Evolutionary conservation across 352 stramenopile species (phyloP).

Genomic region (Globisporangium viniferum): DNA sequence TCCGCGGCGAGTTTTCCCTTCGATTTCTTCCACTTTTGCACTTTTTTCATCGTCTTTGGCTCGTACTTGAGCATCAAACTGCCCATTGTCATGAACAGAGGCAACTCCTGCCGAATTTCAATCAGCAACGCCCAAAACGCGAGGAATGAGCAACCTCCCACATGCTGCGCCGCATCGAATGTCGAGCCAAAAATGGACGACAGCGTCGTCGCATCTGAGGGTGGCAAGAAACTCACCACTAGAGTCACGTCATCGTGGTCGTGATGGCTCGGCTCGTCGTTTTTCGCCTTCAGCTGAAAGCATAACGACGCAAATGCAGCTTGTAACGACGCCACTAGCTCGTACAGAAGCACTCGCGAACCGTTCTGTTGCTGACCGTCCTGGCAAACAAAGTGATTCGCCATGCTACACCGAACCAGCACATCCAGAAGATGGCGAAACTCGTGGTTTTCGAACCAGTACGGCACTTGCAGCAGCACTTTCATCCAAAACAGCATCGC

Average conservation of each 20-base stretch:
- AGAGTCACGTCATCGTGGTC: conserved; percentile 31
- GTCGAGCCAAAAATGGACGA: conserved; percentile 65
- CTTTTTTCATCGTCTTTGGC: conserved; percentile 71
- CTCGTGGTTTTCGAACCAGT: conserved; percentile 73
- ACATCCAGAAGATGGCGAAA: conserved; percentile 68
- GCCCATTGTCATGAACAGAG: conserved; percentile 63
- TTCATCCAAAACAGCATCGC: conserved; percentile 61
- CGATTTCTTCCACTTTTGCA: conserved; percentile 74
- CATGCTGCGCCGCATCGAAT: conserved; percentile 59
- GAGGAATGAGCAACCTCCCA: conserved; percentile 60
- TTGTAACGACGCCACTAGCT: conserved; percentile 37
- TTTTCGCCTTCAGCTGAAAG: conserved; percentile 25
- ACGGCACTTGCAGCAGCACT: conserved; percentile 62
- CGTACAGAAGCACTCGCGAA: conserved; percentile 26
- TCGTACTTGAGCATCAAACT: conserved; percentile 73
- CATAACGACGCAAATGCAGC: conserved; percentile 37
- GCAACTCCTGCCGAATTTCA: conserved; percentile 74
- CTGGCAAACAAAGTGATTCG: conserved; percentile 4
- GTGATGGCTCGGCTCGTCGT: conserved; percentile 26
- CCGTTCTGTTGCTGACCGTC: not conserved
- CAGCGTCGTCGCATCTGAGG: conserved; percentile 36
- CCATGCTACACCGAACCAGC: conserved; percentile 68
- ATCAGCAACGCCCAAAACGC: conserved; percentile 66
- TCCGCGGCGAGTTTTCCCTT: conserved; percentile 52
- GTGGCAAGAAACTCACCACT: conserved; percentile 70